Evolutionary conservation across 441 rosid genomes (phyloP).

Genomic region (Brassica hybrid): DNA sequence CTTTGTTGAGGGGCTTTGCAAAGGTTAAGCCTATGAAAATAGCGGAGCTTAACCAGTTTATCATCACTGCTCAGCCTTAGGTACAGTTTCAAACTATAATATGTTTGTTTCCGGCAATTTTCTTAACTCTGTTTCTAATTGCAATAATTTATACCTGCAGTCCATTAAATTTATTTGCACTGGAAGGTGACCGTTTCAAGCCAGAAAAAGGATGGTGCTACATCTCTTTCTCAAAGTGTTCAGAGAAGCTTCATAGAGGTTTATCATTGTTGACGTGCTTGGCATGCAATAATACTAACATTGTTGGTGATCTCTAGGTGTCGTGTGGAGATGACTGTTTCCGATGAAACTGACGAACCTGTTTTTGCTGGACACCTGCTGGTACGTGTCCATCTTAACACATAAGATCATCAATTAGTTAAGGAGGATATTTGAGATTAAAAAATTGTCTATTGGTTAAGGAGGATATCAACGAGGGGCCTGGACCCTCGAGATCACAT

Average conservation of each 20-base stretch:
- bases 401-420: too few relatives aligned
- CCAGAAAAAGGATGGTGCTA: conserved; percentile 1
- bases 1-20: conserved; percentile 2
- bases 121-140: neutral
- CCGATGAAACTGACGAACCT: too few relatives aligned
- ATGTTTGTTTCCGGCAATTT: neutral
- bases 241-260: neutral
- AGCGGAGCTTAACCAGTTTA: neutral
- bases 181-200: neutral
- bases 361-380: too few relatives aligned
- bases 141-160: neutral
- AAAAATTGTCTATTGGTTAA: too few relatives aligned
- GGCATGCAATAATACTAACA: neutral
- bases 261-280: too few relatives aligned
- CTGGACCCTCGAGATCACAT: neutral
- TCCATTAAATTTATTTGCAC: neutral
- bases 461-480: neutral
- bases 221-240: neutral
- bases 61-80: neutral
- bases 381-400: too few relatives aligned
- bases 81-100: neutral
- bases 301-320: neutral
- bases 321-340: too few relatives aligned
- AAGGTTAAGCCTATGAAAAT: neutral
- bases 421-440: too few relatives aligned